Evolutionary conservation across 2,329 filamentous ascomycete species (phyloP), one percentile per base, ranked within the genome.

Genomic region (Cryphonectria naterciae): DNA sequence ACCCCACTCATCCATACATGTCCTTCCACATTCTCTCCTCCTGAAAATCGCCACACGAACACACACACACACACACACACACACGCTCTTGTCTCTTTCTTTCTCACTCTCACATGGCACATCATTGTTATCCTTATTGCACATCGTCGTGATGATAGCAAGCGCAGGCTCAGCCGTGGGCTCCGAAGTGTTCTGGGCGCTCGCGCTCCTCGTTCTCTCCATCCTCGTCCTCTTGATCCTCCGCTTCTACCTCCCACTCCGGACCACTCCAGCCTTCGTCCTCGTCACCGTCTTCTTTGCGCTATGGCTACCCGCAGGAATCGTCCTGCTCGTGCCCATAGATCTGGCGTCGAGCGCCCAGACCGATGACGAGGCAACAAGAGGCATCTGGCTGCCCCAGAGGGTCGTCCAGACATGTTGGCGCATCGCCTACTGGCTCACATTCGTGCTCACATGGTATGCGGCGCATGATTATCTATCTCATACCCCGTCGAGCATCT

Each of bases 341-440:
- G 96, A 99, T 81, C 89, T 99, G 75, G 95, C 95, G 1, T 97
- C 95, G 8, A 95, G 89, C 78, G 91, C 93, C 32, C 87, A 89
- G 64, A 90, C 90, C 66, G 90, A 92, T 72, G 91, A 92, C 80
- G 89, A 88, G 72, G 86, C 88, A 22, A 87, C 89, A 22, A 88
- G 91, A 75, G 96, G 95, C 46, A 93, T 99, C 77, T 98, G 95
- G 93, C 87, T 99, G 46, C 92, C 93, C 6, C 86, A 92, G 74
- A 85, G 90, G 65, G 87, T 95, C 39, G 85, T 98, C 65, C 85
- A 97, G 77, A 93, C 98, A 35, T 92, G 92, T 70, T 99, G 96
- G 96, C 89, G 95, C 78, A 95, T 99, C 74, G 92, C 92, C 28
- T 99, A 99, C 83, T 99, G 96, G 96, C 85, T 99, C 69, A 98